Base-by-base conservation (phyloP, 345 rosid species). In the Erysimum cheiranthoides region DNA sequence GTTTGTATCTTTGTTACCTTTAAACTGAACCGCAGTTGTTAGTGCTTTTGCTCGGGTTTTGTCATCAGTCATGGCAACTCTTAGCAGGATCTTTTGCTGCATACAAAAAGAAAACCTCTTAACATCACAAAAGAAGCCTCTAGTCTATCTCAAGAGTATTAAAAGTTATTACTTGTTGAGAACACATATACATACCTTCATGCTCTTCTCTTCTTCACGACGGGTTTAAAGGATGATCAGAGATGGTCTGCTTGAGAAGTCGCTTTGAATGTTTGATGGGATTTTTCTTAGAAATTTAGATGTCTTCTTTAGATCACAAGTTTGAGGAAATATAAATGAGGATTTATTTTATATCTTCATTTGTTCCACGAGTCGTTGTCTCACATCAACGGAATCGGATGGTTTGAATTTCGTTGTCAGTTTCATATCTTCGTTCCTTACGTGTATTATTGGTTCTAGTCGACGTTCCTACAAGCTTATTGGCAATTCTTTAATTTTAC, bases 11-110 rank as follows among this genome's bases (percentile, higher is more conserved):
- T 50, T 51, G 30, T 27, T 73, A 78, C 81, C 81, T 66, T 34
- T 40, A 36, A 78, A 78, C 18, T 43, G 10, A 52, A 17, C 65
- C 1, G 25, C 78, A 7, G 13, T 66, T 4, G 27, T 27, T 70
- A 78, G 32, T 60, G 78, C 78, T 52, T 72, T 78, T 21, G 81
- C 78, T 60, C 81, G 34, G 34, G 81, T 61, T 73, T 10, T 51
- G 18, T 73, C 65, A 67, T 78, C 81, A 17, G 78, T 78, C 81
- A 78, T 78, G 5, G 65, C 27, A 66, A 78, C 36, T 52, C 74
- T 27, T 25, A 78, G 46, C 59, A 78, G 64, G 51, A 78, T 78
- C 60, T 78, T 78, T 78, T 78, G 81, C 81, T 78, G 81, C 70
- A 67, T 35, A 58, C 56, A 50, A 18, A 5, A 16, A 58, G 28